Evolutionary conservation across 2,329 filamentous ascomycete genomes (phyloP).

Genomic region (Onygenales sp.): DNA sequence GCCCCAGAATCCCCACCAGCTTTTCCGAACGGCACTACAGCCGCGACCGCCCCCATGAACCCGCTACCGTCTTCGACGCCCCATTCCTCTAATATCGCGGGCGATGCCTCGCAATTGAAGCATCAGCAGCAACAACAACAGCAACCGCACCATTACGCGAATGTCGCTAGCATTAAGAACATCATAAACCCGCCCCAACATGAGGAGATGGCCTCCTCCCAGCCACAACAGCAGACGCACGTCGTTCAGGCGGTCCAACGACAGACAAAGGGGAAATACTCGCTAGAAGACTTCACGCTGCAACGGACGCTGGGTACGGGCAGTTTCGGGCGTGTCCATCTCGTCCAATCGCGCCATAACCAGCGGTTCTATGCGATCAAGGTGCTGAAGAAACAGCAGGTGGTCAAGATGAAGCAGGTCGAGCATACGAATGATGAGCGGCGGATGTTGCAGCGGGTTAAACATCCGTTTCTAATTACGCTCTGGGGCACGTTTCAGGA

Average conservation of each 20-base stretch:
- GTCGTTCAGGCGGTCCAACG: slow-evolving; percentile 32
- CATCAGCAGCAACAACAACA: slow-evolving; percentile 28
- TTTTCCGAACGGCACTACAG: not conserved
- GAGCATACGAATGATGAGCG: slow-evolving; percentile 99
- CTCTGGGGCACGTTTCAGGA: slow-evolving; percentile 99
- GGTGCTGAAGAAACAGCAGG: slow-evolving; percentile 95
- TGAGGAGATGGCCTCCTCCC: slow-evolving; percentile 33
- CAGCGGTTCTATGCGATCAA: slow-evolving; percentile 97
- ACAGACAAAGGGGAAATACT: slow-evolving; percentile 95
- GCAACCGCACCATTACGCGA: slow-evolving; percentile 42
- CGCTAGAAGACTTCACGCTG: slow-evolving; percentile 79
- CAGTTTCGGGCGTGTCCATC: slow-evolving; percentile 90
- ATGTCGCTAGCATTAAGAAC: slow-evolving; percentile 72
- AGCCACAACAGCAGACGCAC: slow-evolving; percentile 16
- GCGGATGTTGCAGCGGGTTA: slow-evolving; percentile 89
- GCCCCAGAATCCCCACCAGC: not conserved
- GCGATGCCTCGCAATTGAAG: slow-evolving; percentile 15
- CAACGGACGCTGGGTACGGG: slow-evolving; percentile 89
- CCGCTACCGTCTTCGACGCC: not conserved
- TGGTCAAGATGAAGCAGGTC: slow-evolving; percentile 99
- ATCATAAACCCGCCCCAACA: slow-evolving; percentile 61
- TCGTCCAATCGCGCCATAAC: slow-evolving; percentile 97
- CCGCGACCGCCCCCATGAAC: not conserved
- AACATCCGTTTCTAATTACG: slow-evolving; percentile 95
- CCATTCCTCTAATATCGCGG: slow-evolving; percentile 1